A percentile compares a stretch with the other conserved stretches of the same genome.
Evolutionary conservation across 805 yeast species (phyloP).

Genomic region (Ogataea thermomethanolica): DNA sequence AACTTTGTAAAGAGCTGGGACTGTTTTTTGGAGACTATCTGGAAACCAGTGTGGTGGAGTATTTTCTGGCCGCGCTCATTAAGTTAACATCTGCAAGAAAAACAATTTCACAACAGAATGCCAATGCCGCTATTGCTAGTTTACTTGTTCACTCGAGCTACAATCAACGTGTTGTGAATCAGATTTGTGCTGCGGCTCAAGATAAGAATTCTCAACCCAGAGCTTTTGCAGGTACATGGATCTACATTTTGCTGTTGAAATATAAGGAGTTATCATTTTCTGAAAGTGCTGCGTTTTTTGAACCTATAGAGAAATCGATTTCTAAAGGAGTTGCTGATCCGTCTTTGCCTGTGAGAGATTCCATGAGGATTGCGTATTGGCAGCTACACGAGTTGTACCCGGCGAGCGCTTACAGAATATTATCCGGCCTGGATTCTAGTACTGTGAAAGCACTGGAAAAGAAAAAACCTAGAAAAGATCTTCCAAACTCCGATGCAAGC

Average conservation of each 20-base stretch:
- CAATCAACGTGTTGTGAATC: conserved; percentile 47
- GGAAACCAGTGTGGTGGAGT: conserved; percentile 48
- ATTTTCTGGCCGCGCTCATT: conserved; percentile 44
- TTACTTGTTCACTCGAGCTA: conserved; percentile 55
- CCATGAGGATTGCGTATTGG: conserved; percentile 76
- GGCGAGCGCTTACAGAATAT: conserved; percentile 39
- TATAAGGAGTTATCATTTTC: conserved; percentile 37
- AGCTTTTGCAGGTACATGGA: conserved; percentile 64
- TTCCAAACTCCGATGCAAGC: conserved; percentile 15
- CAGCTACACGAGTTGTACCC: conserved; percentile 54
- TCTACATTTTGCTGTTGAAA: conserved; percentile 56
- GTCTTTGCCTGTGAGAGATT: conserved; percentile 72
- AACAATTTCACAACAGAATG: conserved; percentile 56
- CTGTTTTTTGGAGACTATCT: conserved; percentile 37
- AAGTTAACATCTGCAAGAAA: conserved; percentile 60
- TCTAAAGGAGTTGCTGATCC: conserved; percentile 71
- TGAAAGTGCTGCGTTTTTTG: conserved; percentile 35
- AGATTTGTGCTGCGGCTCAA: conserved; percentile 46
- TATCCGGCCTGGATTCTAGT: conserved; percentile 39
- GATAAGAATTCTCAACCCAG: conserved; percentile 77
- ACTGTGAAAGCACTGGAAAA: conserved; percentile 60
- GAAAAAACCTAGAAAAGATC: conserved; percentile 36
- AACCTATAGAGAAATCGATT: conserved; percentile 47
- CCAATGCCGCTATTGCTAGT: conserved; percentile 52
- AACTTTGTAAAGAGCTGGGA: conserved; percentile 65